Conservation (phyloP, 352 stramenopile species). For the Blastocystis sp. region DNA sequence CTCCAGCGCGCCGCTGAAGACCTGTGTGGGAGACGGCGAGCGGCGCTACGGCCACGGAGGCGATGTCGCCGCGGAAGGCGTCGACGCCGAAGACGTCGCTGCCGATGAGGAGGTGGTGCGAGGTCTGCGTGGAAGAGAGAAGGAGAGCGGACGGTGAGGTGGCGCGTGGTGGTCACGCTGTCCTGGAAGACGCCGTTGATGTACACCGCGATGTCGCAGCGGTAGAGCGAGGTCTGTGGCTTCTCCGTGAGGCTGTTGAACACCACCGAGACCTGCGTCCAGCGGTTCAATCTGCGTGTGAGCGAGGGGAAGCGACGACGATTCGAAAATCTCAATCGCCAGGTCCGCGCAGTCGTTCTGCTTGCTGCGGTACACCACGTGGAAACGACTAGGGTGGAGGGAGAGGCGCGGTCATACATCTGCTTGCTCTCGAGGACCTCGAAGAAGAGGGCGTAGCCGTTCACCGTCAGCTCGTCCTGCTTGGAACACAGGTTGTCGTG, state of each 20-base stretch:
- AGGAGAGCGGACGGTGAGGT: not conserved
- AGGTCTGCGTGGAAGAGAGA: not conserved
- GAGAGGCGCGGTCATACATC: not conserved
- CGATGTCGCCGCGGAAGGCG: not conserved
- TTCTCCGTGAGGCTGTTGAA: constrained; percentile 5
- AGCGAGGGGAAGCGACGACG: not conserved
- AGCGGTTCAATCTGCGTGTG: not conserved
- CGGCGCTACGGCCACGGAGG: not conserved
- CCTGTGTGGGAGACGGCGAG: not conserved
- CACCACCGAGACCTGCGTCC: constrained; percentile 22
- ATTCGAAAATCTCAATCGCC: not conserved
- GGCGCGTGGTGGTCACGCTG: not conserved
- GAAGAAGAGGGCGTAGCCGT: constrained; percentile 13
- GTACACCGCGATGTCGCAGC: constrained; percentile 6
- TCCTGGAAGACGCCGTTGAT: constrained; percentile 28
- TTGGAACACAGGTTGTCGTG: not conserved
- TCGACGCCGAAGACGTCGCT: not conserved
- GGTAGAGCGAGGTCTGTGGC: not conserved
- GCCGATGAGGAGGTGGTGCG: not conserved
- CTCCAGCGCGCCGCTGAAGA: not conserved
- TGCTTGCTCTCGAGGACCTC: constrained; percentile 9
- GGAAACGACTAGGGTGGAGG: not conserved
- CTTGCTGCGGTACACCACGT: not conserved
- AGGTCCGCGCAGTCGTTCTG: constrained; percentile 15
- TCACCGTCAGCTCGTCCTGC: not conserved